Base-by-base conservation (phyloP, 108 stramenopile species). In the Discostella stelligeroides region DNA sequence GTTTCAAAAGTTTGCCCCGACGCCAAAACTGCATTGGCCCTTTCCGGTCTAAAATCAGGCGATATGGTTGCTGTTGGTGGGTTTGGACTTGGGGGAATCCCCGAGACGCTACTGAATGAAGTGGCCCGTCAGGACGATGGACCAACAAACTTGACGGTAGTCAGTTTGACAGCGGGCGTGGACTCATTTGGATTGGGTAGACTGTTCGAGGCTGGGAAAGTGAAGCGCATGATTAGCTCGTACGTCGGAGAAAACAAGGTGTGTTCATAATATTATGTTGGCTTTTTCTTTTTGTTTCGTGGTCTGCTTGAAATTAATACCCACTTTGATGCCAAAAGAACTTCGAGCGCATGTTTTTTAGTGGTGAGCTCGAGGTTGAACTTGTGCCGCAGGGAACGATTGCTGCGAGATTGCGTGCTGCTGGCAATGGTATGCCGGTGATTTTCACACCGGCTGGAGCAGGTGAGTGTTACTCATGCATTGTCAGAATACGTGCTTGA, bases 241-340 rank as follows among this genome's bases (percentile, higher is more conserved):
- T 97, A 97, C 71, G 95, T 97, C 11, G 97, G 95, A 50, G 95
- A 97, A 79, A 97, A 96, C 66, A 92, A 95, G 70, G 65, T 61
- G 50, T 56, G 42, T 23, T 41, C 6, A 20, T 43, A 21, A n/a
- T n/a, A n/a, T n/a, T n/a, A 42, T 57, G 25, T 7, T 50, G 15
- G 27, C n/a, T n/a, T n/a, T n/a, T n/a, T n/a, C n/a, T n/a, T n/a
- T n/a, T n/a, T n/a, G 58, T 25, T 63, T 29, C 63, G 34, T 34
- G 34, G 6, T 49, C n/a, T 53, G 14, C 12, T n/a, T 17, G 28
- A 1, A 6, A 18, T 28, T 13, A 34, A 37, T 45, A 37, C 15
- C 14, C 38, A n/a, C n/a, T n/a, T n/a, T n/a, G n/a, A n/a, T n/a
- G n/a, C n/a, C 41, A 54, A 13, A 15, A 74, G 75, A 76, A 85